phyloP scores from a whole-genome alignment of 345 rosid genomes.

The Brassica cretica region DNA sequence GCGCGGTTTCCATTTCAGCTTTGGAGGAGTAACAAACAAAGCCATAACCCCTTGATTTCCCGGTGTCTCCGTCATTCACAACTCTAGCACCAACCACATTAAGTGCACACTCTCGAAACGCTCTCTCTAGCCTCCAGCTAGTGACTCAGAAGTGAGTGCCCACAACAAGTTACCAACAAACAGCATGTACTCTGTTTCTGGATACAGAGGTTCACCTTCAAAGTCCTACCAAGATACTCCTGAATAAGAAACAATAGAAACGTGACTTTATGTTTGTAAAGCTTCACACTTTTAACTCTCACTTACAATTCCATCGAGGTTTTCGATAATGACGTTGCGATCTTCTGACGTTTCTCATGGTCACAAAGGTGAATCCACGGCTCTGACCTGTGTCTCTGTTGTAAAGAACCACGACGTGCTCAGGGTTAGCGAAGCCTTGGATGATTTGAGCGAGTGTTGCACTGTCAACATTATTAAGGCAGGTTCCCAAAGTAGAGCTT shows the following conservation, averaged over 20 bases:
- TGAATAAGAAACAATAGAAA: slow-evolving; percentile 21
- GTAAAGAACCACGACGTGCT: slow-evolving; percentile 86
- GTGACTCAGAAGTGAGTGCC: slow-evolving; percentile 74
- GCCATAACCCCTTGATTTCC: slow-evolving; percentile 79
- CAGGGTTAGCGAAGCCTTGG: slow-evolving; percentile 75
- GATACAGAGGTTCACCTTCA: slow-evolving; percentile 84
- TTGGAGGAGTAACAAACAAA: slow-evolving; percentile 67
- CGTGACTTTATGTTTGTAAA: background rate
- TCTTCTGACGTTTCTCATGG: slow-evolving; percentile 84
- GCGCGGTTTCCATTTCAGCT: slow-evolving; percentile 78
- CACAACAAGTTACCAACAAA: slow-evolving; percentile 87
- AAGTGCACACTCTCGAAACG: slow-evolving; percentile 66
- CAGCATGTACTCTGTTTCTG: slow-evolving; percentile 79
- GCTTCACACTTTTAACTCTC: background rate
- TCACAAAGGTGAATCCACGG: slow-evolving; percentile 89
- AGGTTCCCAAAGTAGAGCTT: slow-evolving; percentile 92
- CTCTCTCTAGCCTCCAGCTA: slow-evolving; percentile 40
- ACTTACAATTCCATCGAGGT: slow-evolving; percentile 88
- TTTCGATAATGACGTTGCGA: slow-evolving; percentile 62
- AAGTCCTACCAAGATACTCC: slow-evolving; percentile 65
- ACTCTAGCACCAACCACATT: slow-evolving; percentile 83
- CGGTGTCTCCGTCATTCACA: slow-evolving; percentile 79
- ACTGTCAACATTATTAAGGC: slow-evolving; percentile 83
- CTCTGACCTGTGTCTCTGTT: slow-evolving; percentile 79
- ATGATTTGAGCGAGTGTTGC: slow-evolving; percentile 87